Conservation (phyloP, 208 protist genomes). For the Acanthamoeba royreba region DNA sequence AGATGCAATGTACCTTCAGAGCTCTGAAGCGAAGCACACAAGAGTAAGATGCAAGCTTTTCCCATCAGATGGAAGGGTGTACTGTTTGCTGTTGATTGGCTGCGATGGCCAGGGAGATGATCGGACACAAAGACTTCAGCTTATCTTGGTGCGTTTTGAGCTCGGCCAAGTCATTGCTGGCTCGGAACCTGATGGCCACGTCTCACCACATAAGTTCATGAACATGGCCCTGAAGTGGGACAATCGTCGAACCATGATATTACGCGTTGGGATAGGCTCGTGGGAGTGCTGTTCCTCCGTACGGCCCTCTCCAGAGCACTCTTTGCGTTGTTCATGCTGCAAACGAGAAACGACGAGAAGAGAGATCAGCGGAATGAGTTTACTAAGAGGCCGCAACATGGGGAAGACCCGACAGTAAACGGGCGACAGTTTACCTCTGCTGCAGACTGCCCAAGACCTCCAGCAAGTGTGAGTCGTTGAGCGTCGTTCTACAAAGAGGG, state of each 20-base stretch:
- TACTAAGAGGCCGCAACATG: no score
- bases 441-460: not conserved
- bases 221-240: not conserved
- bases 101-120: not conserved
- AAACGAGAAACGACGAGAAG: no score
- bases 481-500: not conserved
- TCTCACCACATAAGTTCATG: not conserved
- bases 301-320: not conserved
- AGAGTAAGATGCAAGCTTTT: not conserved
- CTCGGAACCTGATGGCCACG: not conserved
- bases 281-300: not conserved
- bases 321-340: not conserved
- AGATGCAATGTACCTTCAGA: not conserved
- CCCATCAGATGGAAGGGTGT: not conserved
- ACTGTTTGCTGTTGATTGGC: not conserved
- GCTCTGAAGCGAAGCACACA: not conserved
- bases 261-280: not conserved
- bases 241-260: not conserved
- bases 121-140: slow-evolving; percentile 9
- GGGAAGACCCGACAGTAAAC: no score
- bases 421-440: no score
- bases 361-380: no score
- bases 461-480: not conserved
- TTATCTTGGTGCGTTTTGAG: slow-evolving; percentile 6
- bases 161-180: not conserved